Conservation (phyloP, 1,284 basidiomycete genomes). For the Ganoderma resinaceum region DNA sequence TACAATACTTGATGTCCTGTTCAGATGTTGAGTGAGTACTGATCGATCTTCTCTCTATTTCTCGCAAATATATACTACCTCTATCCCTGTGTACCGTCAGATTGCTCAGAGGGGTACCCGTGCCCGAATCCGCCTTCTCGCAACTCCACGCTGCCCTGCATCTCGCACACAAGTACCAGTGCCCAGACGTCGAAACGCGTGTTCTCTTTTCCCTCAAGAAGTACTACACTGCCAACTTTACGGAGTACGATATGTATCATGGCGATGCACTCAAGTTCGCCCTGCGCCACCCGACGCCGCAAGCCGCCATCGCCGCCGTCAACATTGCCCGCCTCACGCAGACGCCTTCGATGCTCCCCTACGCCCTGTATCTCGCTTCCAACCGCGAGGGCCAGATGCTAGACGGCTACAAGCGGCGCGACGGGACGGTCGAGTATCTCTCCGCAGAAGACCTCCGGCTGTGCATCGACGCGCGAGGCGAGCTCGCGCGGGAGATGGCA, state of each 20-base stretch:
- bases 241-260: background rate
- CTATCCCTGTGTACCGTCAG: background rate
- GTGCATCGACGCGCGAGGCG: background rate
- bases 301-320: conserved; percentile 1
- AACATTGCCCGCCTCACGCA: conserved; percentile 5
- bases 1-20: conserved; percentile 4
- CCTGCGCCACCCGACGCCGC: background rate
- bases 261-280: background rate
- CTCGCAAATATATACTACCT: background rate
- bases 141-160: conserved; percentile 8
- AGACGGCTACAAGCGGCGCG: background rate
- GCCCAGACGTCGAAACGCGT: background rate
- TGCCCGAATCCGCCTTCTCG: background rate
- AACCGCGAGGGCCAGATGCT: background rate
- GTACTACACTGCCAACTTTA: background rate
- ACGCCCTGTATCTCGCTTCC: background rate
- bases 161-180: conserved; percentile 6
- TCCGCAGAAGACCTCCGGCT: background rate
- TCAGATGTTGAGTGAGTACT: background rate
- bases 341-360: conserved; percentile 4
- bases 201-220: background rate
- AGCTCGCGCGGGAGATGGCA: background rate
- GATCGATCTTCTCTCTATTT: background rate
- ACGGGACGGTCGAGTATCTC: background rate
- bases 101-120: background rate